Conservation (phyloP, 139 green algal species). For the Volvox africanus region DNA sequence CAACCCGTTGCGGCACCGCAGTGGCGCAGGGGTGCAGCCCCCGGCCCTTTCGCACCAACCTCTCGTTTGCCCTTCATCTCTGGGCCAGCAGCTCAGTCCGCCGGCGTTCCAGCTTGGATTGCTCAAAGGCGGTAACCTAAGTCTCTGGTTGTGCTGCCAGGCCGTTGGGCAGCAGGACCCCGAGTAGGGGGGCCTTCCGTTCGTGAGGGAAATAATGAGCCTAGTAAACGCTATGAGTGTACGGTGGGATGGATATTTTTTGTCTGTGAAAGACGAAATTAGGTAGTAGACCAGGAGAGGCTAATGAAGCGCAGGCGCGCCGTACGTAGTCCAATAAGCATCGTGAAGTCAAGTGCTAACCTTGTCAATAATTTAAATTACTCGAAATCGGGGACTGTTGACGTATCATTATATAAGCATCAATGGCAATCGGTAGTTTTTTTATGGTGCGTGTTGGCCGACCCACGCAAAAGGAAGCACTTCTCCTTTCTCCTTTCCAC, state of each 20-base stretch:
- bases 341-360: not conserved
- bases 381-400: no score
- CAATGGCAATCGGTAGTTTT: no score
- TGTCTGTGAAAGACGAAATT: not conserved
- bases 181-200: not conserved
- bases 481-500: no score
- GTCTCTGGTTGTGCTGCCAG: not conserved
- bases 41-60: constrained; percentile 31
- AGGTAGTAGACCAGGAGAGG: no score
- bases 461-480: no score
- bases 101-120: constrained; percentile 1
- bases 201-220: not conserved
- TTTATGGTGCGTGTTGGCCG: no score
- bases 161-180: not conserved
- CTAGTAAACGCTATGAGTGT: not conserved
- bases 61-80: constrained; percentile 40
- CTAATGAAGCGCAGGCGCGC: not conserved
- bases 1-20: not conserved
- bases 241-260: constrained; percentile 1
- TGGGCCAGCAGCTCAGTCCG: not conserved
- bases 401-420: no score
- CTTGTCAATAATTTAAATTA: not conserved
- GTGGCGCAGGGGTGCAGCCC: not conserved
- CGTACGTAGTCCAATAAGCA: not conserved
- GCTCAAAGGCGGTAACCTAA: not conserved